A percentile compares a stretch with the other conserved stretches of the same genome.
phyloP scores from a whole-genome alignment of 2,329 filamentous ascomycete species.

The Aspergillus sp. region DNA sequence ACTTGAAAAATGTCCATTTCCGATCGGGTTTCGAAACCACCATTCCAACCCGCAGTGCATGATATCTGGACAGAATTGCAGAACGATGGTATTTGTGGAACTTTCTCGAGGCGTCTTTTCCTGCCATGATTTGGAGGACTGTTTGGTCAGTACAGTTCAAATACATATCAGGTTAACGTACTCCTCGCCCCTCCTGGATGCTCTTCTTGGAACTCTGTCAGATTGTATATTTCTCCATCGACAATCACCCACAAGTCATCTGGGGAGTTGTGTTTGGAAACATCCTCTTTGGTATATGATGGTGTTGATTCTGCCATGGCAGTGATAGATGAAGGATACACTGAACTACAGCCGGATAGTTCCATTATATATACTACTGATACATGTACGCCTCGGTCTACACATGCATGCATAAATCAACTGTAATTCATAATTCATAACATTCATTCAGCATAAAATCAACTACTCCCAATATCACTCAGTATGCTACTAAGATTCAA shows the following conservation, averaged over 20 bases:
- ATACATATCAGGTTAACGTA: neutral
- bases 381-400: too few relatives aligned
- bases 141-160: neutral
- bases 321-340: too few relatives aligned
- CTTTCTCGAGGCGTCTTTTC: conserved; percentile 1
- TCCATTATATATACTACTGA: too few relatives aligned
- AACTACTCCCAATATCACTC: too few relatives aligned
- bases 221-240: conserved; percentile 13
- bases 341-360: neutral
- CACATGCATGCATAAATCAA: too few relatives aligned
- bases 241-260: conserved; percentile 15
- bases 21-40: neutral
- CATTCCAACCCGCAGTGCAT: conserved; percentile 2
- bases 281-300: neutral
- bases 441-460: too few relatives aligned
- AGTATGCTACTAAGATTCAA: neutral
- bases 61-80: conserved; percentile 1
- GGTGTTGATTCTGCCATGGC: neutral
- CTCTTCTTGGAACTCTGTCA: conserved; percentile 15
- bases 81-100: conserved; percentile 3
- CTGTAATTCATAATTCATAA: too few relatives aligned
- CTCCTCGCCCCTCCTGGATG: conserved; percentile 12
- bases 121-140: conserved; percentile 3
- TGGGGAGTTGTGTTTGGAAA: conserved; percentile 4
- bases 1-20: too few relatives aligned